A percentile compares a stretch with the other conserved stretches of the same genome.
Evolutionary conservation across 352 stramenopile genomes (phyloP).

Genomic region (Phytophthora brassicae): DNA sequence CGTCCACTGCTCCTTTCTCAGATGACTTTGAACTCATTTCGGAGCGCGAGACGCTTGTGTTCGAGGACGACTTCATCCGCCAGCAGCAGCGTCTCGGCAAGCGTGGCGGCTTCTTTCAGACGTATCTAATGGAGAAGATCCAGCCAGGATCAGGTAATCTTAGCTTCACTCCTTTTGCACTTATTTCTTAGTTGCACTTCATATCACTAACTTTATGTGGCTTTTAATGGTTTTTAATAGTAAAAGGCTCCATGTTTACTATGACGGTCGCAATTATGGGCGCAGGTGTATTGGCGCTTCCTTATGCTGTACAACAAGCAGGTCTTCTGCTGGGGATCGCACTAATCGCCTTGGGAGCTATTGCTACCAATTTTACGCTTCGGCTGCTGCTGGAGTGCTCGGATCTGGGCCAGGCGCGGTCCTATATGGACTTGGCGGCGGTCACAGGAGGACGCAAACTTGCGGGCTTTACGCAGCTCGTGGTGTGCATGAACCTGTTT

Average conservation of each 20-base stretch:
- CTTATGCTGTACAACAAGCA: slow-evolving; percentile 77
- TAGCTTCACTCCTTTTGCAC: background rate
- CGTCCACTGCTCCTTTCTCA: slow-evolving; percentile 4
- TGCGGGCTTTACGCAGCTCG: slow-evolving; percentile 69
- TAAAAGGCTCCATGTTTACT: slow-evolving; percentile 91
- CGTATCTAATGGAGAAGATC: slow-evolving; percentile 82
- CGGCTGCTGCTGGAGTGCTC: slow-evolving; percentile 78
- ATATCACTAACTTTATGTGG: background rate
- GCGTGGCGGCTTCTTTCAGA: slow-evolving; percentile 58
- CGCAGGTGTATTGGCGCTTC: slow-evolving; percentile 77
- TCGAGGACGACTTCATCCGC: slow-evolving; percentile 58
- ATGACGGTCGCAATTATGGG: slow-evolving; percentile 89
- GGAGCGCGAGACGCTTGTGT: slow-evolving; percentile 78
- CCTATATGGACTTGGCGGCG: slow-evolving; percentile 83
- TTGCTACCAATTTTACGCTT: slow-evolving; percentile 84
- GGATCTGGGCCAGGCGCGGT: slow-evolving; percentile 68
- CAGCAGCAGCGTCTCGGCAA: slow-evolving; percentile 36
- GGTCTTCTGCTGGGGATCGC: slow-evolving; percentile 72
- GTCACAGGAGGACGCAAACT: slow-evolving; percentile 65
- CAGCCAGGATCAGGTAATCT: slow-evolving; percentile 74
- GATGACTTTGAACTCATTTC: slow-evolving; percentile 76
- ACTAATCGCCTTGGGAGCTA: slow-evolving; percentile 65
- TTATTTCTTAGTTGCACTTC: background rate
- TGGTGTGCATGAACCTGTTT: slow-evolving; percentile 89
- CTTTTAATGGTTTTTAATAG: slow-evolving; percentile 28